A percentile compares a stretch with the other conserved stretches of the same genome.
phyloP scores from a whole-genome alignment of 441 rosid genomes.

The Populus hybrid region DNA sequence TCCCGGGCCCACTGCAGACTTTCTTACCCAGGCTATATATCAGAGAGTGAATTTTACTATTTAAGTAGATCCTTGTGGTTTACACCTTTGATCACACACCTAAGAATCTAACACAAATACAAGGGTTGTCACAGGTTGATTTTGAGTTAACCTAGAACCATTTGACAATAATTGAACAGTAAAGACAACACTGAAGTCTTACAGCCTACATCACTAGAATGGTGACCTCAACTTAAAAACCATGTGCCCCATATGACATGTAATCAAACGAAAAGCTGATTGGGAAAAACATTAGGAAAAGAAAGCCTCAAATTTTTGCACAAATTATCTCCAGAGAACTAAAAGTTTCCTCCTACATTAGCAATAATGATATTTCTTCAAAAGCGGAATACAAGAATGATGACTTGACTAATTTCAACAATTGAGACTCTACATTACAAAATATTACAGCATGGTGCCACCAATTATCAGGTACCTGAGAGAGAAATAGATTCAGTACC shows the following conservation, averaged over 20 bases:
- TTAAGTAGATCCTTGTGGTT: neutral
- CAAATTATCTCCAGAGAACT: neutral
- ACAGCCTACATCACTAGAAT: neutral
- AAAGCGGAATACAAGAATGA: constrained; percentile 2
- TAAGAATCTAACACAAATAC: neutral
- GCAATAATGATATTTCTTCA: neutral
- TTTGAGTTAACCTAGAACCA: neutral
- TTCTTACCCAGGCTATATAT: neutral
- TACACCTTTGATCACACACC: neutral
- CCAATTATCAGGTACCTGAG: neutral
- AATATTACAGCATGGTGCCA: neutral
- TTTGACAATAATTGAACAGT: neutral
- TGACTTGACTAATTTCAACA: neutral
- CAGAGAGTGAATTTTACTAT: neutral
- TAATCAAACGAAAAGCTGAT: neutral
- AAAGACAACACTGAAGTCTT: neutral
- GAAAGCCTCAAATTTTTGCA: neutral
- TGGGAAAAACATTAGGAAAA: neutral
- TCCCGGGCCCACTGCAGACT: neutral
- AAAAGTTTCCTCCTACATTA: neutral
- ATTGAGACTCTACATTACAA: constrained; percentile 1
- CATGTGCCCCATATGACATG: neutral
- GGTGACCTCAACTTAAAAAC: neutral
- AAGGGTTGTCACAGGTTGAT: neutral
- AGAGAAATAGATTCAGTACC: constrained; percentile 2